Base-by-base conservation (phyloP, 1,284 basidiomycete species). In the Sporisorium exsertum region DNA sequence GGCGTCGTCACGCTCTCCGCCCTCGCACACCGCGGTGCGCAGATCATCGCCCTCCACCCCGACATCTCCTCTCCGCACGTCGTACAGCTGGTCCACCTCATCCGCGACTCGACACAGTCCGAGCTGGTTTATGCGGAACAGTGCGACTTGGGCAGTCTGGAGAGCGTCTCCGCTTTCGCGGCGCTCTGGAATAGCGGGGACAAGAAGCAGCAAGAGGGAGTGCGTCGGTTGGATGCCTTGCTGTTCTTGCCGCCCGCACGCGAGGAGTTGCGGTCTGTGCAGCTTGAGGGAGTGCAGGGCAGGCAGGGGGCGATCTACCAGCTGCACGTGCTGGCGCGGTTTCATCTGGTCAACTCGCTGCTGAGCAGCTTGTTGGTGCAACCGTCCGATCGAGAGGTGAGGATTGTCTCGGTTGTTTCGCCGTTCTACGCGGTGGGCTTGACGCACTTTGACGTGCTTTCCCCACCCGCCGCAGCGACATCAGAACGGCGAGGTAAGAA, bases 401-500 rank as follows among this genome's bases (percentile, higher is more conserved):
- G 82, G 10, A 78, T 84, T 50, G 62, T 84, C 9, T 72, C 68
- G 3, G 67, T 67, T 9, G 47, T 83, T 35, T 79, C 76, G 16
- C 82, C 82, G 0, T 84, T 77, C 71, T 82, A 83, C 43, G 77
- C 79, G 32, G 80, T 81, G 0, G 82, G 80, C 2, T 46, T 76
- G 40, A 59, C 46, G 2, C 64, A 67, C 15, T 80, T 81, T 46
- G 78, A 78, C 46, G 32, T 59, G 2, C 57, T 76, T 15, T 13
- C 47, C 4, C 9, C 53, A 2, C 8, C 52, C 7, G 6, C 52
- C 1, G 0, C 33, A 9, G 2, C 53, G 12, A 1, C 32, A 4
- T 16, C 49, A 54, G 22, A 40, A 24, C n/a, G 13, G 10, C 29
- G 29, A 32, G 29, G 5, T 10, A 32, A 45, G 37, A 40, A 24